Evolutionary conservation across 176 grass and related monocot genomes (phyloP).

Genomic region (Panicum miliaceum): DNA sequence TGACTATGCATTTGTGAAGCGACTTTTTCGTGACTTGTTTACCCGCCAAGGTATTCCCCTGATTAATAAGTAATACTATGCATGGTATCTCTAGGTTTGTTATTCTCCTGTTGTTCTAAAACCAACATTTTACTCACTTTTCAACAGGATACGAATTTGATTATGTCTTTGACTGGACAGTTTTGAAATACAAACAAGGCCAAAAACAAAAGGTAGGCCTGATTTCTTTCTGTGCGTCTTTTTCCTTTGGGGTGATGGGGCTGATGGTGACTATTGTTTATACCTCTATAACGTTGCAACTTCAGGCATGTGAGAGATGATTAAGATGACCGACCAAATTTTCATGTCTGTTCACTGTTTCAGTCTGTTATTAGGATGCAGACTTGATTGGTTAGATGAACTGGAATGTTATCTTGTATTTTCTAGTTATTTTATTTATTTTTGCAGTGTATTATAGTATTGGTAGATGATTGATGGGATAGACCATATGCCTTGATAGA

Average conservation of each 20-base stretch:
- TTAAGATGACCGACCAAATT: conserved; percentile 10
- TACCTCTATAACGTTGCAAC: background rate
- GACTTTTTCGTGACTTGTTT: conserved; percentile 86
- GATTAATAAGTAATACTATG: conserved; percentile 11
- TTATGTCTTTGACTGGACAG: conserved; percentile 95
- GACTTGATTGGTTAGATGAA: background rate
- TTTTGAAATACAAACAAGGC: conserved; percentile 83
- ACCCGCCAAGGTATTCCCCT: conserved; percentile 65
- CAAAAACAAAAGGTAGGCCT: conserved; percentile 58
- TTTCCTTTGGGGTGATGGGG: background rate
- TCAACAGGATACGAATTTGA: conserved; percentile 87
- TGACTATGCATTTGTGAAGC: conserved; percentile 94
- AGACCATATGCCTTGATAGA: background rate
- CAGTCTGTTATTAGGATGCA: background rate
- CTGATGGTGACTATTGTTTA: background rate
- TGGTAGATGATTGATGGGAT: background rate
- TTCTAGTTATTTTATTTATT: background rate
- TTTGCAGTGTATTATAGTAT: background rate
- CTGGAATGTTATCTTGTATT: background rate
- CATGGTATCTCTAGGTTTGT: background rate
- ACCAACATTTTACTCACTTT: conserved; percentile 33
- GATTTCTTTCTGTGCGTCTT: background rate
- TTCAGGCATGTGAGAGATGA: background rate
- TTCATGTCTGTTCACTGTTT: background rate
- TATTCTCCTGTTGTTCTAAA: conserved; percentile 33